Percentiles rank a stretch among this genome's conserved stretches.
Conservation (phyloP, 192 early-diverging fungal species). For the Pilobolus umbonatus region DNA sequence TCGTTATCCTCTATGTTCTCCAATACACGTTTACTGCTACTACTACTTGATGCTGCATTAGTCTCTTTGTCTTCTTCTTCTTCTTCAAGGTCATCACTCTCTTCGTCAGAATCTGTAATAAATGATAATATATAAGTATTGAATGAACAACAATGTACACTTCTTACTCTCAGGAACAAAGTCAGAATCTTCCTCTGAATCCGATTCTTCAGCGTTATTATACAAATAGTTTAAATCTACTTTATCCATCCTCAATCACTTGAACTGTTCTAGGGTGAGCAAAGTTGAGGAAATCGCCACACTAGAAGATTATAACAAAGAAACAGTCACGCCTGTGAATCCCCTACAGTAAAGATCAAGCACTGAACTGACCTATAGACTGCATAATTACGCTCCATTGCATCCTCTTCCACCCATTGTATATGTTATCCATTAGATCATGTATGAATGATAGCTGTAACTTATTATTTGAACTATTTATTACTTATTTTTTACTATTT, state of each 20-base stretch:
- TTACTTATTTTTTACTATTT: conserved; percentile 3
- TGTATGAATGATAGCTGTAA: no score
- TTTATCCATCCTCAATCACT: no score
- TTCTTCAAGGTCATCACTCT: conserved; percentile 3
- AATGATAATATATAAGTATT: background rate
- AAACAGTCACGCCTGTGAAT: no score
- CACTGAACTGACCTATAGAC: no score
- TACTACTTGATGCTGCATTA: background rate
- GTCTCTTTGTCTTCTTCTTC: conserved; percentile 17
- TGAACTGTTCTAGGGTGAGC: no score
- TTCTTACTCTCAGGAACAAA: conserved; percentile 24
- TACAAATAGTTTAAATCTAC: background rate
- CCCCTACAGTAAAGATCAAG: no score
- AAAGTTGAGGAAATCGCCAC: no score
- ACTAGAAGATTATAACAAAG: no score
- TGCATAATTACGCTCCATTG: no score
- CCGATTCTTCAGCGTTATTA: conserved; percentile 11
- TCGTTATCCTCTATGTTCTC: conserved; percentile 5
- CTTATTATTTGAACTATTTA: background rate
- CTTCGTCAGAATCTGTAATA: background rate
- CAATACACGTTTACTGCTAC: background rate
- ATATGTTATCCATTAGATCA: no score
- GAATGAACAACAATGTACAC: background rate
- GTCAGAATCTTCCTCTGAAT: conserved; percentile 26
- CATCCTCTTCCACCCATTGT: no score